Conservation (phyloP, 1,284 basidiomycete species). For the Paramarasmius palmivorus region DNA sequence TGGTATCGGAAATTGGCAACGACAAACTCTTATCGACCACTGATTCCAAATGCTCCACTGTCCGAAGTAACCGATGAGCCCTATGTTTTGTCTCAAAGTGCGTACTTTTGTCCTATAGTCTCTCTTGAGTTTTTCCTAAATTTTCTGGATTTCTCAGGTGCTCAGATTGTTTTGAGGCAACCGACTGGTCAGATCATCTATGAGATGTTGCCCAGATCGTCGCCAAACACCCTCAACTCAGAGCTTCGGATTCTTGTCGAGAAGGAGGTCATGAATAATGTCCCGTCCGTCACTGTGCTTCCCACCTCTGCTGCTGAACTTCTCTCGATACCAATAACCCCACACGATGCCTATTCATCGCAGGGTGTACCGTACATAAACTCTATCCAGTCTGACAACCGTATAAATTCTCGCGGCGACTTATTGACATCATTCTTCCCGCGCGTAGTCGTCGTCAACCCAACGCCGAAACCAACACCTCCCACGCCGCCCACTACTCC, state of each 20-base stretch:
- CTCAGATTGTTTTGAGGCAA: constrained; percentile 21
- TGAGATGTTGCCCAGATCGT: constrained; percentile 45
- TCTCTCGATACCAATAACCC: constrained; percentile 14
- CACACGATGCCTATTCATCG: background rate
- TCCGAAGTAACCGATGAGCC: constrained; percentile 15
- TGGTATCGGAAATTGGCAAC: constrained; percentile 71
- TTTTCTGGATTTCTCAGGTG: background rate
- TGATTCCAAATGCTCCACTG: constrained; percentile 28
- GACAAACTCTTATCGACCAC: constrained; percentile 26
- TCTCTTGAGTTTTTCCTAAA: background rate
- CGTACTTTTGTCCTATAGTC: no score
- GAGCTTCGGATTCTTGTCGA: constrained; percentile 9
- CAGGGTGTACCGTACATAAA: constrained; percentile 1
- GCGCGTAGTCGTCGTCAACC: constrained; percentile 55
- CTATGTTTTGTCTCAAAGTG: background rate
- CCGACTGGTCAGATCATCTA: constrained; percentile 54
- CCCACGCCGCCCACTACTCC: constrained; percentile 60
- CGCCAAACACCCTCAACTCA: constrained; percentile 18
- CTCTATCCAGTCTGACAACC: background rate
- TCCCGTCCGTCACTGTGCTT: constrained; percentile 1
- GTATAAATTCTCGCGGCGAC: background rate
- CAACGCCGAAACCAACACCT: constrained; percentile 52
- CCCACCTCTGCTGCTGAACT: constrained; percentile 14
- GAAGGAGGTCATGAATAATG: constrained; percentile 9
- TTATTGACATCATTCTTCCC: constrained; percentile 36